These are phyloP conservation scores for Colletotrichum ledebouriae DNA, from an alignment of 2,329 filamentous ascomycete species.

Conservation along the genomic window DNA sequence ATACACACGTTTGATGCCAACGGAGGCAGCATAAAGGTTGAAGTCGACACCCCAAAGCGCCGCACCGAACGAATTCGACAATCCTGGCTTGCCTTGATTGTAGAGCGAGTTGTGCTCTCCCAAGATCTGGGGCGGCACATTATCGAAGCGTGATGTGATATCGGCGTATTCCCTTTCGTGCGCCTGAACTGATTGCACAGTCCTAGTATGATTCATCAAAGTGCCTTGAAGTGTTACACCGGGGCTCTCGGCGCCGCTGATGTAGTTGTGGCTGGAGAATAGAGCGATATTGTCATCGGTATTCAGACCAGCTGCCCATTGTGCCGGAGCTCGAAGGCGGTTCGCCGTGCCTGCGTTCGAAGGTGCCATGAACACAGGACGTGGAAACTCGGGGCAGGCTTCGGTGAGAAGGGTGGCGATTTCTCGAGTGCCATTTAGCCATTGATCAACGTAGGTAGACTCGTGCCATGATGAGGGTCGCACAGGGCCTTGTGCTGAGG, in stretches of 20 bases:
- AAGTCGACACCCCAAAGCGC: conserved; percentile 76
- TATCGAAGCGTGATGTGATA: conserved; percentile 56
- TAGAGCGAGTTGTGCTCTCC: conserved; percentile 74
- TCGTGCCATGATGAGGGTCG: conserved; percentile 68
- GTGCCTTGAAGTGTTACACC: conserved; percentile 73
- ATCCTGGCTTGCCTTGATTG: conserved; percentile 70
- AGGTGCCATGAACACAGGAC: conserved; percentile 66
- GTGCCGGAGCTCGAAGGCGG: conserved; percentile 61
- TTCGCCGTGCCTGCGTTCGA: conserved; percentile 68
- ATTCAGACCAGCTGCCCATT: conserved; percentile 68
- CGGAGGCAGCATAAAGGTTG: conserved; percentile 68
- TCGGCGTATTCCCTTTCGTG: conserved; percentile 62
- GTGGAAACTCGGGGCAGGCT: conserved; percentile 64
- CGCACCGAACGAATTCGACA: conserved; percentile 75
- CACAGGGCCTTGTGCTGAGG: conserved; percentile 63
- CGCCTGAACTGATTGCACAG: conserved; percentile 59
- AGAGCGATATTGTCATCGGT: conserved; percentile 62
- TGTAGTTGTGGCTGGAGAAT: conserved; percentile 75
- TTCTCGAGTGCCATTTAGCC: conserved; percentile 66
- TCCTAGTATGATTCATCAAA: conserved; percentile 73
- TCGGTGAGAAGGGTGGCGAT: conserved; percentile 61
- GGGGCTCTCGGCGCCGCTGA: conserved; percentile 68
- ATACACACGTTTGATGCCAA: conserved; percentile 69
- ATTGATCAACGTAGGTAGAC: conserved; percentile 67
- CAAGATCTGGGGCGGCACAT: conserved; percentile 68